Evolutionary conservation across 2,329 filamentous ascomycete species (phyloP).

Genomic region (Didymellaceae sp.): DNA sequence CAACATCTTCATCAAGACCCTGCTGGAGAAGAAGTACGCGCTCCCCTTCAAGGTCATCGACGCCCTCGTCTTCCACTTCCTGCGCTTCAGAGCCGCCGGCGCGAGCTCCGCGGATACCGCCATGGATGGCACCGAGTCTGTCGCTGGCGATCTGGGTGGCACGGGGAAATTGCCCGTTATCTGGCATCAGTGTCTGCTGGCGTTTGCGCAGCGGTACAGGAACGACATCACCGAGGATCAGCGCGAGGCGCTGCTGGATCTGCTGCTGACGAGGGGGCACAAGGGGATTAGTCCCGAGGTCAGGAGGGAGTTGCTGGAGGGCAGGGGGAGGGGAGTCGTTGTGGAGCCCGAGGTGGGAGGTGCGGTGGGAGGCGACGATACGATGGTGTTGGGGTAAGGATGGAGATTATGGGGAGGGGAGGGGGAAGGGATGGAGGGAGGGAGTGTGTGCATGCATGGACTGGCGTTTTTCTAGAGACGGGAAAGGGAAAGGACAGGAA

Average conservation of each 20-base stretch:
- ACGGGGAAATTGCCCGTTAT: conserved; percentile 80
- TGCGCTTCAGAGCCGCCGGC: conserved; percentile 80
- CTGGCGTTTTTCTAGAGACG: too few relatives aligned
- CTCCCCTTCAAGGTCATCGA: conserved; percentile 95
- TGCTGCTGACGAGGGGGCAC: conserved; percentile 85
- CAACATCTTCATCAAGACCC: conserved; percentile 91
- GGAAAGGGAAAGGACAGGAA: too few relatives aligned
- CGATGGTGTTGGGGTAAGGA: conserved; percentile 71
- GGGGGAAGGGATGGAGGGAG: too few relatives aligned
- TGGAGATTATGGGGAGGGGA: too few relatives aligned
- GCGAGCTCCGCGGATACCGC: conserved; percentile 64
- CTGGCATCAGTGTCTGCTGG: conserved; percentile 92
- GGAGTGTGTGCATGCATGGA: too few relatives aligned
- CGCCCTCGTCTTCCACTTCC: conserved; percentile 92
- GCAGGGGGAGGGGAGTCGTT: conserved; percentile 80
- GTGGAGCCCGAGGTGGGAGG: conserved; percentile 62
- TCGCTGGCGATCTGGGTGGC: conserved; percentile 52
- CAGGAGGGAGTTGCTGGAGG: conserved; percentile 83
- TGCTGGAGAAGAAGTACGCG: conserved; percentile 97
- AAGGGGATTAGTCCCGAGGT: conserved; percentile 90
- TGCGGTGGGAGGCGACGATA: conserved; percentile 81
- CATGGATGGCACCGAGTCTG: conserved; percentile 54
- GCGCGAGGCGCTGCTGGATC: conserved; percentile 85
- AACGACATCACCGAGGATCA: conserved; percentile 97
- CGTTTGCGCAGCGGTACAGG: conserved; percentile 92